Evolutionary conservation across 805 yeast genomes (phyloP), one percentile per base, ranked within the genome.

Genomic region (Ogataea sp.): DNA sequence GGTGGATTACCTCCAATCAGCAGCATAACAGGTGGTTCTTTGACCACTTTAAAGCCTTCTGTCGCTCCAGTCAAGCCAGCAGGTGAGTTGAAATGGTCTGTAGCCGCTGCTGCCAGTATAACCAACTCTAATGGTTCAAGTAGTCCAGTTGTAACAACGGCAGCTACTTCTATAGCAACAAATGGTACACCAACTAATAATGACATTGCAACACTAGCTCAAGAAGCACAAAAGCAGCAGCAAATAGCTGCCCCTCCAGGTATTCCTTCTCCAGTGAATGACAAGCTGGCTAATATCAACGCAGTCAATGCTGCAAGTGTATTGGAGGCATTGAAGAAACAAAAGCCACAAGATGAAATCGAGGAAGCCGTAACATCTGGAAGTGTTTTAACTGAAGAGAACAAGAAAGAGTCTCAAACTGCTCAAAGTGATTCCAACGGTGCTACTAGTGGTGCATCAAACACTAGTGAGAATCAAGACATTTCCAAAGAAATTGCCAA

Each of bases 251-350:
- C 39, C 10, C 34, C 38, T 10, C 38, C 42, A 17, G 37, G 34
- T 9, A 32, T 41, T 18, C 17, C 32, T 10, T 13, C 38, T 32
- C 21, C 9, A 4, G 32, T 30, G 15, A 43, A 11, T 30, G 10
- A 45, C n/a, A 33, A 46, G 18, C 28, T 46, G 9, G 21, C 53
- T 34, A 60, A 58, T 43, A 42, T 55, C 20, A 58, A 56, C 41
- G 64, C 64, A 16, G 34, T 53, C 17, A 59, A 59, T 47, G 65
- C 65, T 2, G 64, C 62, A n/a, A 59, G 64, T 40, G 65, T 60
- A 11, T 42, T 60, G 33, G 65, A 60, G 39, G 62, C 64, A 6
- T 43, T 60, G 37, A 60, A 60, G 39, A 58, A 57, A 36, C 64
- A 58, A 40, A 51, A 56, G 32, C 60, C 62, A 17, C 53, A 46